A percentile compares a stretch with the other conserved stretches of the same genome.
Evolutionary conservation across 169 alveolate genomes (phyloP).

Genomic region (Eimeria praecox): DNA sequence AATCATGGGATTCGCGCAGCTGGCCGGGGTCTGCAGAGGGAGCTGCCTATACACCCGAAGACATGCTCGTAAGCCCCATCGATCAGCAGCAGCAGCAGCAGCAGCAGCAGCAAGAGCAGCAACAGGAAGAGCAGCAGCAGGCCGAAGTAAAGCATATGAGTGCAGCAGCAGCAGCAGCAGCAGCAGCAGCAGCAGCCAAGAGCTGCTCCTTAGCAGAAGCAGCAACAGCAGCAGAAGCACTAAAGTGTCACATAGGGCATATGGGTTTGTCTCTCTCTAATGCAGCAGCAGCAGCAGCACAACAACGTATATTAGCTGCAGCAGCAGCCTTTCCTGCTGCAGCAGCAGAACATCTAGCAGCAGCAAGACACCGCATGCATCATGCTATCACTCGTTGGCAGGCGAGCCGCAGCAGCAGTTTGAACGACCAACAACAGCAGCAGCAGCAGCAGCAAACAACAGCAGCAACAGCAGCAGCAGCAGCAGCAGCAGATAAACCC

Average conservation of each 20-base stretch:
- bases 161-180: not conserved
- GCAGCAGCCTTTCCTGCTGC: not conserved
- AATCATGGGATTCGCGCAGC: not conserved
- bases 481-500: not conserved
- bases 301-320: not conserved
- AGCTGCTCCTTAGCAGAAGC: slow-evolving; percentile 14
- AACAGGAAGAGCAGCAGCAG: too few relatives aligned
- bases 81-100: not conserved
- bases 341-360: not conserved
- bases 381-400: not conserved
- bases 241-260: not conserved
- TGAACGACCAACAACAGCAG: not conserved
- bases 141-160: not conserved
- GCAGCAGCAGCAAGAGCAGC: too few relatives aligned
- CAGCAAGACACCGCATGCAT: not conserved
- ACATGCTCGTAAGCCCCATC: not conserved
- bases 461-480: not conserved
- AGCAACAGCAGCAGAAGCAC: slow-evolving; percentile 27
- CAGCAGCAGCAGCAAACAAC: too few relatives aligned
- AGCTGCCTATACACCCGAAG: not conserved
- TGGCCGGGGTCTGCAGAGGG: not conserved
- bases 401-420: not conserved
- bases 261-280: not conserved
- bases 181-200: not conserved
- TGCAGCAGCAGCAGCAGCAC: not conserved